Evolutionary conservation across 2,329 filamentous ascomycete species (phyloP).

Genomic region (Colletotrichum lentis): DNA sequence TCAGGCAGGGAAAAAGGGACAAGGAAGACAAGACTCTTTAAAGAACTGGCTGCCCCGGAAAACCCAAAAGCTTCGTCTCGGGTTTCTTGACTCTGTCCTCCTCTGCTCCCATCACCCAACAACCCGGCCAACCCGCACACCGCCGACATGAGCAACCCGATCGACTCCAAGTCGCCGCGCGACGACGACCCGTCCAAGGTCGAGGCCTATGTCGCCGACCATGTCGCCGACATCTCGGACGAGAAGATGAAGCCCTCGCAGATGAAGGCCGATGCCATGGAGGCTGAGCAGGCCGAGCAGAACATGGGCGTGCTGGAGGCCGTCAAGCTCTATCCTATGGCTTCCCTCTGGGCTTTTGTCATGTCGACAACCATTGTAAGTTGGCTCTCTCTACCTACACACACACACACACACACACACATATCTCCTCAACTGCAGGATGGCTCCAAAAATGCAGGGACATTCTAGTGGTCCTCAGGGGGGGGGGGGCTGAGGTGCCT

Average conservation of each 20-base stretch:
- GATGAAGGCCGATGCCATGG: conserved; percentile 62
- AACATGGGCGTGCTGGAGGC: conserved; percentile 49
- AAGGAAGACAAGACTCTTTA: conserved; percentile 22
- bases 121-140: neutral
- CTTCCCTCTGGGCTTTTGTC: conserved; percentile 51
- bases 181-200: conserved; percentile 27
- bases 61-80: neutral
- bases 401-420: no score
- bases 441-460: no score
- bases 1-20: neutral
- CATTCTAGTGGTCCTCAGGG: no score
- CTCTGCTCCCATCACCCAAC: no score
- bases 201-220: conserved; percentile 26
- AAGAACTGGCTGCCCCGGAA: conserved; percentile 22
- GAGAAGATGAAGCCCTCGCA: conserved; percentile 51
- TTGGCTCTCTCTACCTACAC: neutral
- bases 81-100: neutral
- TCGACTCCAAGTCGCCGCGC: conserved; percentile 32
- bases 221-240: conserved; percentile 40
- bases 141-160: conserved; percentile 16
- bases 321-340: conserved; percentile 48
- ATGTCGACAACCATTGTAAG: conserved; percentile 54
- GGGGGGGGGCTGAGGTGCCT: no score
- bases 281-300: conserved; percentile 59
- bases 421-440: no score